phyloP scores from a whole-genome alignment of 2,329 filamentous ascomycete species.

The Chrysoporthe puriensis region DNA sequence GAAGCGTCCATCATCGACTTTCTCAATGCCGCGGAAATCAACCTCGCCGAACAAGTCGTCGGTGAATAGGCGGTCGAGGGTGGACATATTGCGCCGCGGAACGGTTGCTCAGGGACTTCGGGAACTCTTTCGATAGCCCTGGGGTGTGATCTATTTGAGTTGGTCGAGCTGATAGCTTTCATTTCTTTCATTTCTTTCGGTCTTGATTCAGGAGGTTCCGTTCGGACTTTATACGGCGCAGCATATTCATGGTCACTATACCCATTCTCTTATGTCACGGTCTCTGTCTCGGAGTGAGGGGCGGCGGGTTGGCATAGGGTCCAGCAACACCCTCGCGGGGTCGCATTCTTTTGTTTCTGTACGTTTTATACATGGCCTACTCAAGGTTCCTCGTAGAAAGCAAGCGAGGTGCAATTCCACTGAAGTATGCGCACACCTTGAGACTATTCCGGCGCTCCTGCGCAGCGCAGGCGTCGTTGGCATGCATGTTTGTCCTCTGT shows the following conservation, averaged over 20 bases:
- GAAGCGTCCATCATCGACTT: constrained; percentile 24
- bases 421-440: neutral
- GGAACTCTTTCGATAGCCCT: constrained; percentile 47
- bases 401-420: neutral
- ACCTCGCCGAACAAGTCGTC: constrained; percentile 28
- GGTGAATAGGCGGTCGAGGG: constrained; percentile 43
- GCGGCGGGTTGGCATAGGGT: neutral
- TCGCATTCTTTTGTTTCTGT: constrained; percentile 16
- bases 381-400: neutral
- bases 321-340: neutral
- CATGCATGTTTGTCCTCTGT: neutral
- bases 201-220: neutral
- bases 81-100: constrained; percentile 42
- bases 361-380: neutral
- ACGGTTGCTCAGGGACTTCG: constrained; percentile 46
- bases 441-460: neutral
- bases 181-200: neutral
- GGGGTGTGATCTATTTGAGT: neutral
- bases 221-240: constrained; percentile 1
- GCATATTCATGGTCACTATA: constrained; percentile 27
- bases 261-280: constrained; percentile 21
- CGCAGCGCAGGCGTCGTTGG: neutral
- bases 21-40: constrained; percentile 31
- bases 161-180: neutral
- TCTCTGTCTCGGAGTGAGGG: neutral